phyloP scores from a whole-genome alignment of 1,284 basidiomycete genomes.

The Spongiforma sp. region DNA sequence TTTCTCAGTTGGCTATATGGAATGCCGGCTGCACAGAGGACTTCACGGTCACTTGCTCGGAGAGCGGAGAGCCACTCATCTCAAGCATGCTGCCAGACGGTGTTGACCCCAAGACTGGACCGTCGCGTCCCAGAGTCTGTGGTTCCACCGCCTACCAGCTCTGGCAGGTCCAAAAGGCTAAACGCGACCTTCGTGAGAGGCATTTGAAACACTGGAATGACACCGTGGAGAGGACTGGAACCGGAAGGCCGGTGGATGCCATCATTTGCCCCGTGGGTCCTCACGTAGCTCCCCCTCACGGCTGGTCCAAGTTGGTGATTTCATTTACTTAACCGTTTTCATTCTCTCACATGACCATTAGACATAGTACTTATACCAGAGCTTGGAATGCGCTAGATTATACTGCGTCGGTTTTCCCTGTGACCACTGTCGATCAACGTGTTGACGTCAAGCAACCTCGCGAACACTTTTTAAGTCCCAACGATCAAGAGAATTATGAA shows the following conservation, averaged over 20 bases:
- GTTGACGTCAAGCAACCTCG: constrained; percentile 50
- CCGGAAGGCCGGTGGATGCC: constrained; percentile 68
- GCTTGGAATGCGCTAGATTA: constrained; percentile 76
- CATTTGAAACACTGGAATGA: constrained; percentile 65
- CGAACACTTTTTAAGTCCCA: constrained; percentile 49
- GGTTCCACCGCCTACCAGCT: constrained; percentile 51
- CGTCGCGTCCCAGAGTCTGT: constrained; percentile 22
- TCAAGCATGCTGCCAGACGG: constrained; percentile 49
- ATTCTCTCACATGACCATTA: constrained; percentile 28
- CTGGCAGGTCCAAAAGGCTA: constrained; percentile 61
- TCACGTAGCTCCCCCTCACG: constrained; percentile 60
- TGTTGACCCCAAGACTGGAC: constrained; percentile 23
- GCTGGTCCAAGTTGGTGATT: constrained; percentile 43
- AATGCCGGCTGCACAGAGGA: constrained; percentile 51
- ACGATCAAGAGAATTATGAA: constrained; percentile 57
- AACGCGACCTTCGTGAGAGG: constrained; percentile 48
- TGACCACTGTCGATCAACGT: constrained; percentile 57
- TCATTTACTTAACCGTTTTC: not conserved
- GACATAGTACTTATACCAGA: constrained; percentile 58
- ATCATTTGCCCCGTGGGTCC: constrained; percentile 63
- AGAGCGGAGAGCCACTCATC: constrained; percentile 56
- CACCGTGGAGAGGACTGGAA: constrained; percentile 53
- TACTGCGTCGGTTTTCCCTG: constrained; percentile 70
- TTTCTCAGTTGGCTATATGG: constrained; percentile 45
- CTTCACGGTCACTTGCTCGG: constrained; percentile 42